Percentiles rank a stretch among this genome's conserved stretches.
Evolutionary conservation across 352 stramenopile species (phyloP).

Genomic region (Pseudoperonospora humuli): DNA sequence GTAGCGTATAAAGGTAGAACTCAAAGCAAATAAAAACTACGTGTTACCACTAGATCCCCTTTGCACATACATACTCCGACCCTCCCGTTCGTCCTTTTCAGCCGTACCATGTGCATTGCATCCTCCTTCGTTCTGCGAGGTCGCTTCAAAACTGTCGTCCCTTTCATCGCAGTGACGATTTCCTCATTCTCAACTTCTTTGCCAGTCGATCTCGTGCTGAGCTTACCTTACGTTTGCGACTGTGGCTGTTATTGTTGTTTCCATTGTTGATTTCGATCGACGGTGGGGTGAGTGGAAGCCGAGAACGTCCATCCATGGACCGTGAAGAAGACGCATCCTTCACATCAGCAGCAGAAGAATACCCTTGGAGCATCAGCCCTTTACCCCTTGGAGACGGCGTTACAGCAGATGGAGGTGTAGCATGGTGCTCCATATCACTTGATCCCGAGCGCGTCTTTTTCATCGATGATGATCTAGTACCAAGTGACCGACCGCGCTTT

Average conservation of each 20-base stretch:
- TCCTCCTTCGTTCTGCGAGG: neutral
- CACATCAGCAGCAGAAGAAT: constrained; percentile 19
- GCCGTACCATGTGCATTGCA: constrained; percentile 1
- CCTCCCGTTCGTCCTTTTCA: constrained; percentile 1
- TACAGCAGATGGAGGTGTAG: constrained; percentile 6
- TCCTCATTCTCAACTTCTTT: constrained; percentile 80
- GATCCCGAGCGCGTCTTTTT: constrained; percentile 9
- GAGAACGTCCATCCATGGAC: constrained; percentile 32
- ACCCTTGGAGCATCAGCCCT: constrained; percentile 27
- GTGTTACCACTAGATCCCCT: constrained; percentile 1
- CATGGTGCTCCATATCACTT: constrained; percentile 3
- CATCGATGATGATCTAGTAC: constrained; percentile 9
- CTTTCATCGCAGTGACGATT: constrained; percentile 29
- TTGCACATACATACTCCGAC: neutral
- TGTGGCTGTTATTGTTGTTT: constrained; percentile 13
- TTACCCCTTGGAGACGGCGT: constrained; percentile 28
- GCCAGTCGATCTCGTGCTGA: constrained; percentile 62
- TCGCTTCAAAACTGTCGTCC: constrained; percentile 1
- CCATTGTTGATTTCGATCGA: constrained; percentile 11
- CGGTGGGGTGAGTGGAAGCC: constrained; percentile 30
- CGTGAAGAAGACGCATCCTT: constrained; percentile 7
- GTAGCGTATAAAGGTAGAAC: constrained; percentile 10
- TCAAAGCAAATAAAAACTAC: constrained; percentile 10
- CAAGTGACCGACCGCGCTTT: constrained; percentile 15
- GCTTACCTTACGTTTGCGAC: constrained; percentile 40